Percentiles rank a stretch among this genome's conserved stretches.
Evolutionary conservation across 2,329 filamentous ascomycete genomes (phyloP).

Genomic region (Bimuria novae-zelandiae): DNA sequence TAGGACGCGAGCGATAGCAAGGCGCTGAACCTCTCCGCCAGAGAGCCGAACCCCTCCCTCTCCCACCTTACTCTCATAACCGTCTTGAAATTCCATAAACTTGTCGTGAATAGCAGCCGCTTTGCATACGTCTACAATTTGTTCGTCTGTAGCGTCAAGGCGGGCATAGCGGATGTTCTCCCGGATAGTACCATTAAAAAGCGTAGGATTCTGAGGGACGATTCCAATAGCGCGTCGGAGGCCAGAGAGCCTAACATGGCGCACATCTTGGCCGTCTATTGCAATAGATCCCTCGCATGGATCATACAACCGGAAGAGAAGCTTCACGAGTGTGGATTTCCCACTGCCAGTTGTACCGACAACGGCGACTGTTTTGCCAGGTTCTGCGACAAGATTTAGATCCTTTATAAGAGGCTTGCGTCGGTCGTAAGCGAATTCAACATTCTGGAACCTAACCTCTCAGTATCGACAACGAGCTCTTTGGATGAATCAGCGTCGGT

Average conservation of each 20-base stretch:
- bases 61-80: slow-evolving; percentile 34
- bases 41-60: slow-evolving; percentile 52
- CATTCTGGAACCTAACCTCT: neutral
- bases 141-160: slow-evolving; percentile 57
- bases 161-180: slow-evolving; percentile 39
- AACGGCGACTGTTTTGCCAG: neutral
- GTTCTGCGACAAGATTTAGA: neutral
- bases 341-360: neutral
- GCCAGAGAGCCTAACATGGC: neutral
- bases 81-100: slow-evolving; percentile 58
- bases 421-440: neutral
- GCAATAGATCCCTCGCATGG: neutral
- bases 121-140: slow-evolving; percentile 62
- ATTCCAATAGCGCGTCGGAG: neutral
- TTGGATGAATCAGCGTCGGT: neutral
- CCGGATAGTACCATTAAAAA: neutral
- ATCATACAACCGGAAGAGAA: neutral
- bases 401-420: neutral
- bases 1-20: slow-evolving; percentile 72
- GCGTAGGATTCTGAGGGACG: neutral
- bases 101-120: slow-evolving; percentile 65
- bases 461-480: neutral
- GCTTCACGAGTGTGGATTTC: neutral
- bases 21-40: slow-evolving; percentile 65
- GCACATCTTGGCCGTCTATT: neutral